Conservation (phyloP, 2,329 filamentous ascomycete species). For the Pyrenochaeta sp. region DNA sequence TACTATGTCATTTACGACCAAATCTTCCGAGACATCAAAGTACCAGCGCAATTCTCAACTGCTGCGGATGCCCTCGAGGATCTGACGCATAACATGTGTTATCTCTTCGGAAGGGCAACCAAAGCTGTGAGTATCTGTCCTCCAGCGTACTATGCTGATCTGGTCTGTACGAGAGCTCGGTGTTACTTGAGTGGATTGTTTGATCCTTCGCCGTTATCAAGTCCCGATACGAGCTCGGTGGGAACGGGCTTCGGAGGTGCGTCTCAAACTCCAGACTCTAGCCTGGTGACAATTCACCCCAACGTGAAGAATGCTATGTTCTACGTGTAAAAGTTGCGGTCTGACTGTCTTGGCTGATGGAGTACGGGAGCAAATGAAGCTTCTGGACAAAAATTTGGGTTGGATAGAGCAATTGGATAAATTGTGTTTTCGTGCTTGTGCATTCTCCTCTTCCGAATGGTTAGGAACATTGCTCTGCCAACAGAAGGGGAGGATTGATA, state of each 20-base stretch:
- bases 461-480: too few species aligned
- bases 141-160: not conserved
- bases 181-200: not conserved
- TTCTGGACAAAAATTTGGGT: too few species aligned
- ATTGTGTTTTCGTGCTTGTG: too few species aligned
- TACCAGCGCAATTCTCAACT: not conserved
- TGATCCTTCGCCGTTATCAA: not conserved
- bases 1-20: conserved; percentile 32
- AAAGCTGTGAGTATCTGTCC: not conserved
- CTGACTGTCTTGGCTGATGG: too few species aligned
- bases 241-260: not conserved
- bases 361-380: too few species aligned
- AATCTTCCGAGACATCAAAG: not conserved
- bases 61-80: not conserved
- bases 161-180: not conserved
- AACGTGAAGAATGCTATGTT: not conserved
- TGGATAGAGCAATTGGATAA: too few species aligned
- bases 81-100: not conserved
- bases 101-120: not conserved
- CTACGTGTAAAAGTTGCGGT: not conserved
- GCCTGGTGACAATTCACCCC: not conserved
- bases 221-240: not conserved
- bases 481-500: too few species aligned
- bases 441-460: too few species aligned
- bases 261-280: not conserved